These are phyloP conservation scores for Metarhizium guizhouense DNA, from an alignment of 2,329 filamentous ascomycete genomes.

Conservation along the genomic window DNA sequence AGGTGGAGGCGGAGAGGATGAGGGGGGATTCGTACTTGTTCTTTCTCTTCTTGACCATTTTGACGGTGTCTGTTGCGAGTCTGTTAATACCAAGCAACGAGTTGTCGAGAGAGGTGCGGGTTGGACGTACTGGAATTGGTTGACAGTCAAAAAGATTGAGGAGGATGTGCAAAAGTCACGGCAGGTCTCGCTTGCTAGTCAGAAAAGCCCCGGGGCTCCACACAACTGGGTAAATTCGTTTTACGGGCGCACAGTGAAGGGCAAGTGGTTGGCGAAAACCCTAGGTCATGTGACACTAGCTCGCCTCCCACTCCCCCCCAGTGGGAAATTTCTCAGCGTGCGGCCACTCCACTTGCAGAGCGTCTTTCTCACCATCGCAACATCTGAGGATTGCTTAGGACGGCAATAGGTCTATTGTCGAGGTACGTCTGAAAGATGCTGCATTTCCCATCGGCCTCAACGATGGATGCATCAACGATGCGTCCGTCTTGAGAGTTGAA, in stretches of 20 bases:
- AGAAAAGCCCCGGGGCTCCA: conserved; percentile 6
- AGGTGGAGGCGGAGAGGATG: background rate
- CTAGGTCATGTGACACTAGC: conserved; percentile 17
- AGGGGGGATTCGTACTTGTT: conserved; percentile 44
- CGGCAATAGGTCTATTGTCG: conserved; percentile 52
- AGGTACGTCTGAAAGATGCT: conserved; percentile 52
- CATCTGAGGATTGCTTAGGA: conserved; percentile 56
- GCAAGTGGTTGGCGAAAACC: conserved; percentile 13
- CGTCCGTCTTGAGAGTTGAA: conserved; percentile 21
- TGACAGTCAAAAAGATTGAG: conserved; percentile 9
- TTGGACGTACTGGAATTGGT: conserved; percentile 18
- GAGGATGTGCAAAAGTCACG: conserved; percentile 10
- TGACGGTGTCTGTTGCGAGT: conserved; percentile 43
- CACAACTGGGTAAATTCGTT: conserved; percentile 6
- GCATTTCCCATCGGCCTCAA: conserved; percentile 19
- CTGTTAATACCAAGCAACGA: conserved; percentile 21
- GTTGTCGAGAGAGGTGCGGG: conserved; percentile 8
- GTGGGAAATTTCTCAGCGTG: conserved; percentile 18
- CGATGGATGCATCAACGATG: conserved; percentile 19
- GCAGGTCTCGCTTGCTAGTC: conserved; percentile 6
- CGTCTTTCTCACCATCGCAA: conserved; percentile 25
- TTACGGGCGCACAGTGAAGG: conserved; percentile 8
- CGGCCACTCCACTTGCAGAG: conserved; percentile 19
- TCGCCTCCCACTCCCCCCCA: conserved; percentile 4
- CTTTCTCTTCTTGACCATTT: conserved; percentile 66